A percentile compares a stretch with the other conserved stretches of the same genome.
Conservation (phyloP, 805 yeast genomes). For the Candida khao-thaluensis region DNA sequence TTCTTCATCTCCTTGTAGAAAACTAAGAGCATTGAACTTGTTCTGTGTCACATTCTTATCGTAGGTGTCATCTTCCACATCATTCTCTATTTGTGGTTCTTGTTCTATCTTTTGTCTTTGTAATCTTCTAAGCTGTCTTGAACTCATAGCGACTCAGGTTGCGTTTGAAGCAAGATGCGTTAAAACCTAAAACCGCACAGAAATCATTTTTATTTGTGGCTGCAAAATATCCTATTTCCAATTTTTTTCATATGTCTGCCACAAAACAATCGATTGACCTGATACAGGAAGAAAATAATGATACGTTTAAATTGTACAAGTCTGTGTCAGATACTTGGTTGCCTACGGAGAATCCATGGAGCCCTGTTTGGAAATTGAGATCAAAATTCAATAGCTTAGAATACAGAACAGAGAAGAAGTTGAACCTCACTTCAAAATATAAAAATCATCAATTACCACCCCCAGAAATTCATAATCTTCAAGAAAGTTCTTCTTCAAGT, state of each 20-base stretch:
- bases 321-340: constrained; percentile 9
- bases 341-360: not conserved
- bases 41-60: not conserved
- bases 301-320: constrained; percentile 1
- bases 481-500: no score
- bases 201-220: constrained; percentile 15
- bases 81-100: not conserved
- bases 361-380: not conserved
- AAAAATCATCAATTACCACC: no score
- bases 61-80: constrained; percentile 3
- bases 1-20: constrained; percentile 18
- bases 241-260: no score
- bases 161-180: not conserved
- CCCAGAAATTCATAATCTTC: no score
- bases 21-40: constrained; percentile 16
- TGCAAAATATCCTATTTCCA: constrained; percentile 17
- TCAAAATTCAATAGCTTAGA: constrained; percentile 8
- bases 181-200: not conserved
- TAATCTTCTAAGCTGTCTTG: constrained; percentile 47
- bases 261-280: no score
- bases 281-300: no score
- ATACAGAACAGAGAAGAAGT: constrained; percentile 2
- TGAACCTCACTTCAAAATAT: no score
- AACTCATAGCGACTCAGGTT: constrained; percentile 45
- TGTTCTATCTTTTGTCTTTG: constrained; percentile 30